Base-by-base conservation (phyloP, 352 stramenopile genomes). In the Phytophthora capsici region DNA sequence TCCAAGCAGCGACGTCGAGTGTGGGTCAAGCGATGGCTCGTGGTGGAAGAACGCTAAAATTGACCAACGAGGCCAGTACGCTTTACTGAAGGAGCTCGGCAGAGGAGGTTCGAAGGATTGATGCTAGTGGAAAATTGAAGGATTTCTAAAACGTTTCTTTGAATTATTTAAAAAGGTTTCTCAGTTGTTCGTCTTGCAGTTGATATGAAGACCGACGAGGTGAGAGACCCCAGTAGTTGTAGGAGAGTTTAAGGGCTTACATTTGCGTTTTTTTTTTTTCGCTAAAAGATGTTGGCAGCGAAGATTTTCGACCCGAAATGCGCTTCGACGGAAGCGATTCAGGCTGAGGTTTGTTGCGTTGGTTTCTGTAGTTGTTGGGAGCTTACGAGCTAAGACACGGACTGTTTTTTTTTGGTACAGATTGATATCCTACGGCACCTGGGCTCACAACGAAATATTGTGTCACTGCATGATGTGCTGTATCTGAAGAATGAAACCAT, bases 251-350 rank as follows among this genome's bases (percentile, higher is more conserved):
- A 34, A 1, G 8, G 3, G 28, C 28, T 34, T 13, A 34, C 8
- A 34, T 12, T 41, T 41, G 16, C 20, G 36, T 20, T 41, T 6
- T n/a, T 41, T n/a, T 17, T 4, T 20, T 20, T n/a, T 10, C 16
- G 9, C 19, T 37, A 4, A 26, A 59, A 84, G 73, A 68, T 70
- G 48, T 58, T 88, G 13, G 84, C 85, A 1, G 82, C 85, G 14
- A 93, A 93, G 67, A 88, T 93, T 55, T 91, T 93, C 43, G 74
- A 93, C 45, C 77, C 77, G 12, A 88, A 86, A 44, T 70, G 49
- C 59, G 80, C 66, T 22, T 92, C 85, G 2, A 62, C 62, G 28
- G 67, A 88, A 34, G 73, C 84, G 6, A 92, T 94, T 53, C 63
- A 81, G 34, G 57, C 77, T 1, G 85, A 93, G 71, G 82, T 92